Conservation (phyloP, 257 asterid species). For the Paraleonurus japonicus region DNA sequence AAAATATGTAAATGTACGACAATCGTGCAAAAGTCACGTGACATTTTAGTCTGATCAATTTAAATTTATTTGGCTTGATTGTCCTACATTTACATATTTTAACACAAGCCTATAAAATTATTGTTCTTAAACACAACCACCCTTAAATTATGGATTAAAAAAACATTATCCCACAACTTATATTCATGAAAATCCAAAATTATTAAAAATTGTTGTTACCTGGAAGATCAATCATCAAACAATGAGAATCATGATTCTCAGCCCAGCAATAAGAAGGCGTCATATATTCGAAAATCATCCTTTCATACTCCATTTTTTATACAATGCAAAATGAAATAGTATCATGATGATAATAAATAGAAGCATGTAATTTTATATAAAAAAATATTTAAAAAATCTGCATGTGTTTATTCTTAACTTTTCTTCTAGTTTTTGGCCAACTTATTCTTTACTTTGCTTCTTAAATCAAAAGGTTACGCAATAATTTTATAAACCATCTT, state of each 20-base stretch:
- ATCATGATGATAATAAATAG: neutral
- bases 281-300: conserved; percentile 22
- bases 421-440: neutral
- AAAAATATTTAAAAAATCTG: neutral
- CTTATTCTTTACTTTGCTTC: conserved; percentile 30
- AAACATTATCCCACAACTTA: too few species aligned
- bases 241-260: conserved; percentile 21
- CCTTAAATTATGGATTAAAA: too few species aligned
- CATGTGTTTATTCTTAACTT: conserved; percentile 25
- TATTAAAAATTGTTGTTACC: too few species aligned
- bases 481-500: neutral
- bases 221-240: conserved; percentile 27
- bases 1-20: too few species aligned
- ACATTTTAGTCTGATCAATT: too few species aligned
- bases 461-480: neutral
- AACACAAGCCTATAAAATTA: too few species aligned
- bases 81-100: too few species aligned
- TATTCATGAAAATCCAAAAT: too few species aligned
- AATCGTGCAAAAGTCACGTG: too few species aligned
- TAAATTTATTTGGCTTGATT: too few species aligned
- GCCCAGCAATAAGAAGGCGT: conserved; percentile 30
- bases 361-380: neutral
- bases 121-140: too few species aligned
- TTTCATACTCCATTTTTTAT: neutral
- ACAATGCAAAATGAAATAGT: neutral